phyloP scores from a whole-genome alignment of 371 early-diverging fungal genomes.

The Rhizopus stolonifer region DNA sequence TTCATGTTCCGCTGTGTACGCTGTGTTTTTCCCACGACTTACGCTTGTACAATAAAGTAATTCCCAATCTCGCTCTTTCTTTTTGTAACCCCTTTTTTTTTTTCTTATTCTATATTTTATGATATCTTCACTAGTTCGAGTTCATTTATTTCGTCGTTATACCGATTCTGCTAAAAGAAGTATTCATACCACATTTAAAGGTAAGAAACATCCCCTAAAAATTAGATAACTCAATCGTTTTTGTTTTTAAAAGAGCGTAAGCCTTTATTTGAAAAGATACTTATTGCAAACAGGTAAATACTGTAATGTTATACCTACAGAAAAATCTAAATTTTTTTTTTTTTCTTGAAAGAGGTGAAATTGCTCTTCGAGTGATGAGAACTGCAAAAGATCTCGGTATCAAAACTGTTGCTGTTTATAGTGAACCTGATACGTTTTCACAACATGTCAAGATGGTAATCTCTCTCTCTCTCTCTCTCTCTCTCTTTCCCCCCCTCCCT shows the following conservation, averaged over 20 bases:
- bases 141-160: slow-evolving; percentile 3
- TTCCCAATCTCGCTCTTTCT: background rate
- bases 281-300: slow-evolving; percentile 79
- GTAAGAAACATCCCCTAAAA: slow-evolving; percentile 3
- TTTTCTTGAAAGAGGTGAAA: slow-evolving; percentile 66
- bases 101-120: background rate
- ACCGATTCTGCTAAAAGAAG: slow-evolving; percentile 12
- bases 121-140: slow-evolving; percentile 10
- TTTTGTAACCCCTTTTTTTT: background rate
- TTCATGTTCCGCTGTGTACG: too few species aligned
- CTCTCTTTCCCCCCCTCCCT: too few species aligned
- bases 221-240: background rate
- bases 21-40: slow-evolving; percentile 6
- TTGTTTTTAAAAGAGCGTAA: slow-evolving; percentile 48
- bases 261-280: slow-evolving; percentile 82
- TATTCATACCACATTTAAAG: slow-evolving; percentile 3
- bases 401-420: slow-evolving; percentile 94
- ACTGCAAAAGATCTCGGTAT: slow-evolving; percentile 90
- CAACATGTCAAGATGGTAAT: slow-evolving; percentile 77
- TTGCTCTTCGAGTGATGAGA: slow-evolving; percentile 85
- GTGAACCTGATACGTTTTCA: slow-evolving; percentile 87
- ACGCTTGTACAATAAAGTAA: background rate
- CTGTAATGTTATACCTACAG: background rate
- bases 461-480: background rate
- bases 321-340: background rate